Base-by-base conservation (phyloP, 805 yeast species). In the Suhomyces sp. region DNA sequence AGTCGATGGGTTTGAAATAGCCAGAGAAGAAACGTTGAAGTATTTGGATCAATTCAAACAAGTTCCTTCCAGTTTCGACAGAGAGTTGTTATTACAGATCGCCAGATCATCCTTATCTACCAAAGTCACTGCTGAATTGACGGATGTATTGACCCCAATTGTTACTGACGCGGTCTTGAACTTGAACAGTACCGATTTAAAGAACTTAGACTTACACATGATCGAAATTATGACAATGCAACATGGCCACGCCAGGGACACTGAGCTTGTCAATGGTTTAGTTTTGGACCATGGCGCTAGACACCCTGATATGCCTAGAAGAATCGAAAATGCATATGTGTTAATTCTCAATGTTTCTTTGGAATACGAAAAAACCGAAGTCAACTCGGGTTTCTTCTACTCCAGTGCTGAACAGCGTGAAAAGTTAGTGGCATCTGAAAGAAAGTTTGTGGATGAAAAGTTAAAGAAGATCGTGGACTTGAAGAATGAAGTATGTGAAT, bases 161-260 rank as follows among this genome's bases (percentile, higher is more conserved):
- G 97, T 94, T 46, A 90, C 97, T 1, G 99, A 94, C 69, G 97
- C 98, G 0, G 99, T 94, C 7, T 77, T 93, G 57, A 81, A 87
- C 47, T 93, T 93, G 33, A 79, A 82, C 60, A 77, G 77, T 57
- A 68, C 69, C 10, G 71, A 68, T 15, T 77, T 75, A 35, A 69
- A 74, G 46, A 71, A 76, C 48, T 76, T 93, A 53, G 99, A 94
- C 70, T 78, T 94, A 61, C 97, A 94, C 71, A 94, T 94, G 99
- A 86, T 94, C 61, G 99, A 94, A 75, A 88, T 94, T 66, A 94
- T 94, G 96, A 86, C 94, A 60, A 96, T 94, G 98, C 97, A 94
- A 81, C 93, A 88, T 66, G 88, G 90, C 60, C 81, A 87, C 38
- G 90, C 94, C 33, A 82, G 85, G 56, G 94, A 92, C 52, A 92